Evolutionary conservation across 768 basidiomycete genomes (phyloP).

Genomic region (Termitomyces sp.): DNA sequence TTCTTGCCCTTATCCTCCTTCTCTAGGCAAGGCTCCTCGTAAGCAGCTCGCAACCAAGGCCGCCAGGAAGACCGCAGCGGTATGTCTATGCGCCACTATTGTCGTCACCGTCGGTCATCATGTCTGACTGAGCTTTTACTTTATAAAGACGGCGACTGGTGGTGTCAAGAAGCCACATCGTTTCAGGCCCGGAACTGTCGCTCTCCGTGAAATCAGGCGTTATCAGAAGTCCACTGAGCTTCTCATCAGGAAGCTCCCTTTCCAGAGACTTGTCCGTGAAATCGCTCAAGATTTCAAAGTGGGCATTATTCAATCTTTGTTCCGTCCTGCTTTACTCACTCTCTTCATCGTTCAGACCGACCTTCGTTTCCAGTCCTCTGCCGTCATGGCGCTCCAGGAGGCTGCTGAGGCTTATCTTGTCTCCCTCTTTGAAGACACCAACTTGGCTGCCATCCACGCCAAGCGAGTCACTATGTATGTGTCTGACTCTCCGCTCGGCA

Average conservation of each 20-base stretch:
- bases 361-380: constrained; percentile 93
- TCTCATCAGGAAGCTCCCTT: constrained; percentile 98
- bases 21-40: constrained; percentile 79
- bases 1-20: constrained; percentile 13
- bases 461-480: constrained; percentile 71
- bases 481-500: not conserved
- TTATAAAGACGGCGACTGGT: constrained; percentile 66
- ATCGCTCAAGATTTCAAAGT: constrained; percentile 98
- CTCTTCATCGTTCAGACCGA: constrained; percentile 50
- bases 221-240: constrained; percentile 99
- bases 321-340: not conserved
- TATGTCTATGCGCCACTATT: constrained; percentile 29
- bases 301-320: constrained; percentile 9
- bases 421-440: constrained; percentile 83
- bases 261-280: constrained; percentile 97
- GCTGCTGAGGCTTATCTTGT: constrained; percentile 88
- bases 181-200: constrained; percentile 97
- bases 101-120: constrained; percentile 21
- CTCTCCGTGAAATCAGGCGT: constrained; percentile 96
- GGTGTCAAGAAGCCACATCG: constrained; percentile 99
- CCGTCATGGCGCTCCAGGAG: constrained; percentile 91
- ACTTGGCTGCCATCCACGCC: constrained; percentile 88
- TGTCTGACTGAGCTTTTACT: constrained; percentile 14
- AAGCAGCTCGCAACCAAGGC: constrained; percentile 97
- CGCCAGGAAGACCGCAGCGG: constrained; percentile 82